Evolutionary conservation across 129 eudicot genomes (phyloP).

Genomic region (Heracleum sosnowskyi): DNA sequence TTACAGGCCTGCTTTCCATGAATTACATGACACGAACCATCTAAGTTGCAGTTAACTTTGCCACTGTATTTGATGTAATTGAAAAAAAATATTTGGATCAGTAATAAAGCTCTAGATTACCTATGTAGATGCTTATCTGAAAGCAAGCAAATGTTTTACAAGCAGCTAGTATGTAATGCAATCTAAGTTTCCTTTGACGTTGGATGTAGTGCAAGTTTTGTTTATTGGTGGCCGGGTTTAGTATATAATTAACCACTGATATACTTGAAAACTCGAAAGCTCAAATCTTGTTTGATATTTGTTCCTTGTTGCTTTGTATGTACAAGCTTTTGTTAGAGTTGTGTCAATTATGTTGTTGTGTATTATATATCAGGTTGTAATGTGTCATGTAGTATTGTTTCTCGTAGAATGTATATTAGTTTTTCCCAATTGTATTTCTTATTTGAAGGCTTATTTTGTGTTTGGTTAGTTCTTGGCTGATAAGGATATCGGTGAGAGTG

Average conservation of each 20-base stretch:
- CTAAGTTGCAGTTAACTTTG: background rate
- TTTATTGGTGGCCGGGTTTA: background rate
- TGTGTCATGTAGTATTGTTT: background rate
- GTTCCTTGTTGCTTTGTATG: background rate
- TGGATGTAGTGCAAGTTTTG: background rate
- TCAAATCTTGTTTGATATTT: background rate
- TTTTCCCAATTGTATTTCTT: background rate
- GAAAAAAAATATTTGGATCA: background rate
- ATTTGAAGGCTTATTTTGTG: background rate
- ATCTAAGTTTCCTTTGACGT: background rate
- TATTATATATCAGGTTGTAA: background rate
- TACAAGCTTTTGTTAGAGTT: background rate
- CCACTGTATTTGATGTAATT: background rate
- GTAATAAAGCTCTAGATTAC: background rate
- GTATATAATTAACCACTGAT: background rate
- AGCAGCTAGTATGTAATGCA: background rate
- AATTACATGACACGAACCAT: background rate
- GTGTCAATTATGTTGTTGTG: background rate
- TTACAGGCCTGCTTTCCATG: background rate
- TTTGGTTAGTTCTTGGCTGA: conserved; percentile 49
- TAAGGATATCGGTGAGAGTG: conserved; percentile 95
- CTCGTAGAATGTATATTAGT: background rate
- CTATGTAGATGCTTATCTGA: background rate
- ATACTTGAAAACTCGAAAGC: background rate
- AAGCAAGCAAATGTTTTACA: background rate